Percentiles rank a stretch among this genome's conserved stretches.
These are phyloP conservation scores for Jackrogersella multiformis DNA, from an alignment of 495 filamentous ascomycete species.

Conservation along the genomic window DNA sequence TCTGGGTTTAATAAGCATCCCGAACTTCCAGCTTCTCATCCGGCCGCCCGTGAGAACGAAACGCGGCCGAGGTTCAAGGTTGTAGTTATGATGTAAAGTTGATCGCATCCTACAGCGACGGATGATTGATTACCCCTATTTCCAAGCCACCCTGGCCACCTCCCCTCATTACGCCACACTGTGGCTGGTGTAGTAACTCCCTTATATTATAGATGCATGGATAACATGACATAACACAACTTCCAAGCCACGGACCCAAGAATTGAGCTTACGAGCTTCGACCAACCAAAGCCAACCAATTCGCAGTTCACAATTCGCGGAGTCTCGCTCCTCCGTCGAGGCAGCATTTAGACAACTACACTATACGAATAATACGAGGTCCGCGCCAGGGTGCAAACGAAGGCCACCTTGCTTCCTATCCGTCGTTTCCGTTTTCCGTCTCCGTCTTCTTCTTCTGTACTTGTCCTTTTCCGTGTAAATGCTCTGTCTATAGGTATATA, in stretches of 20 bases:
- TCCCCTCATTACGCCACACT: conserved; percentile 11
- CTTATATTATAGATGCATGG: too few species aligned
- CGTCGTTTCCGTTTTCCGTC: neutral
- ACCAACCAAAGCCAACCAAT: conserved; percentile 32
- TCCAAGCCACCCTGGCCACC: neutral
- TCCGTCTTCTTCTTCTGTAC: too few species aligned
- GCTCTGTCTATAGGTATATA: too few species aligned
- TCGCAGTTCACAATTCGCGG: conserved; percentile 38
- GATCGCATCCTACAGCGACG: neutral
- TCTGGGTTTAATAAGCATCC: neutral
- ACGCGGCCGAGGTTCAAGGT: conserved; percentile 4
- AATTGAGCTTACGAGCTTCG: neutral
- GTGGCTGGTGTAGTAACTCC: conserved; percentile 21
- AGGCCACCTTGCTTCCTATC: conserved; percentile 34
- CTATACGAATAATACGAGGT: conserved; percentile 23
- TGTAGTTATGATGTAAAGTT: neutral
- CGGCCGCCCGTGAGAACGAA: conserved; percentile 3
- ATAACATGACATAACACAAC: neutral
- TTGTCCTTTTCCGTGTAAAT: neutral
- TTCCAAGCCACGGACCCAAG: neutral
- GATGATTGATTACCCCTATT: conserved; percentile 19
- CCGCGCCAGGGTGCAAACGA: neutral
- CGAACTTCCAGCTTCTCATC: conserved; percentile 4
- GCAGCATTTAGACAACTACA: conserved; percentile 6
- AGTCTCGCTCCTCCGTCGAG: conserved; percentile 27